phyloP scores from a whole-genome alignment of 768 basidiomycete genomes.

The Wakefieldia striispora region DNA sequence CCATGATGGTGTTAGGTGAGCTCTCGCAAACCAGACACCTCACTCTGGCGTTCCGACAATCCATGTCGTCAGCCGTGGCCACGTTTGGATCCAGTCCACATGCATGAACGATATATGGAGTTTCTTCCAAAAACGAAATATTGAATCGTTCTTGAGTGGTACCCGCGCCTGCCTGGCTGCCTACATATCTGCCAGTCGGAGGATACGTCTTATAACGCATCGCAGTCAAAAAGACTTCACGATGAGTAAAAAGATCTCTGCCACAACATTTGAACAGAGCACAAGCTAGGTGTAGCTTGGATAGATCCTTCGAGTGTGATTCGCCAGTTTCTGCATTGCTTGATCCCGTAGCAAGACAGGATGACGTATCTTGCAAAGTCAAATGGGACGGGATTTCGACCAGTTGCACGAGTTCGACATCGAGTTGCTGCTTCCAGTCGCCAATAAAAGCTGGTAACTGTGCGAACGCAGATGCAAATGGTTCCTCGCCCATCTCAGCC shows the following conservation, averaged over 20 bases:
- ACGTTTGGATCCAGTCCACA: conserved; percentile 6
- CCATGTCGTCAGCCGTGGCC: conserved; percentile 12
- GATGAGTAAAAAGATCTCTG: not conserved
- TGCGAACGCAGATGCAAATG: conserved; percentile 2
- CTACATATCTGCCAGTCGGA: too few relatives aligned
- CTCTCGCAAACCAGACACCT: not conserved
- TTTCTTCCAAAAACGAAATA: not conserved
- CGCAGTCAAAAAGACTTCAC: not conserved
- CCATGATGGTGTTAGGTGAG: not conserved
- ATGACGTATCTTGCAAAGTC: not conserved
- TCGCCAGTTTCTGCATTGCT: not conserved
- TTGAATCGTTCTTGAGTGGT: not conserved
- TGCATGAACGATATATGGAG: not conserved
- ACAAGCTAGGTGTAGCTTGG: conserved; percentile 3
- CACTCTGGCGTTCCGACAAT: conserved; percentile 3
- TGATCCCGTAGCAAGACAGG: not conserved
- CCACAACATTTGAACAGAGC: not conserved
- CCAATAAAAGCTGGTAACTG: not conserved
- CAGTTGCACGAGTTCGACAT: not conserved
- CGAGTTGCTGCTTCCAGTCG: conserved; percentile 6
- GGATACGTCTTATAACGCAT: not conserved
- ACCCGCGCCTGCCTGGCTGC: not conserved
- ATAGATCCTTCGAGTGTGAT: not conserved
- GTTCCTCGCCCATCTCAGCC: not conserved
- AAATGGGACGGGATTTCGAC: not conserved